Percentiles rank a stretch among this genome's conserved stretches.
These are phyloP conservation scores for Nakaseomyces sp. DNA, from an alignment of 1,139 yeast genomes.

Conservation along the genomic window DNA sequence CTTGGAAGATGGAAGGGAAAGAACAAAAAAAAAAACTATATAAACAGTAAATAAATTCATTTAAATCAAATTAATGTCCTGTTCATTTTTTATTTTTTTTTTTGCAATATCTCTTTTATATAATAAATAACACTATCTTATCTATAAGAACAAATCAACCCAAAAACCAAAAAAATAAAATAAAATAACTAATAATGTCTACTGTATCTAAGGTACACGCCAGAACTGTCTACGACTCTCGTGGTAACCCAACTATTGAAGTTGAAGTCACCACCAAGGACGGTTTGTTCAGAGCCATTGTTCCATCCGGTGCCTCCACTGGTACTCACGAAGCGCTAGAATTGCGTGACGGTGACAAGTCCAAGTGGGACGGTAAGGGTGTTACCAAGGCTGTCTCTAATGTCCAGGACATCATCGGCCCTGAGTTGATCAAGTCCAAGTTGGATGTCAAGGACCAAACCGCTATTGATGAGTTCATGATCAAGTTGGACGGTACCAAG, in stretches of 20 bases:
- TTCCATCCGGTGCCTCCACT: conserved; percentile 95
- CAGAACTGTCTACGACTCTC: conserved; percentile 92
- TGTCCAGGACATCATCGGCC: conserved; percentile 82
- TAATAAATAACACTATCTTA: too few species aligned
- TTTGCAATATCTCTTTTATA: too few species aligned
- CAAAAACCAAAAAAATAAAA: too few species aligned
- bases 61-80: too few species aligned
- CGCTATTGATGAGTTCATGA: conserved; percentile 69
- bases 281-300: conserved; percentile 85
- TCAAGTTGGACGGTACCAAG: conserved; percentile 78
- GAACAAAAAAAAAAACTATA: too few species aligned
- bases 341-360: conserved; percentile 88
- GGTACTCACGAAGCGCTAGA: conserved; percentile 93
- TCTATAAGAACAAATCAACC: too few species aligned
- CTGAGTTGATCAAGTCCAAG: conserved; percentile 68
- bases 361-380: conserved; percentile 95
- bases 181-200: conserved; percentile 37
- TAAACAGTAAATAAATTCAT: too few species aligned
- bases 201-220: conserved; percentile 65
- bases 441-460: conserved; percentile 71
- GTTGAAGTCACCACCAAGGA: conserved; percentile 80
- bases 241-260: conserved; percentile 98
- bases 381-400: conserved; percentile 85
- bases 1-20: too few species aligned
- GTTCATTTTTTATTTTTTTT: too few species aligned